These are phyloP conservation scores for Hippophae rhamnoides DNA, from an alignment of 306 rosid species.

Conservation along the genomic window DNA sequence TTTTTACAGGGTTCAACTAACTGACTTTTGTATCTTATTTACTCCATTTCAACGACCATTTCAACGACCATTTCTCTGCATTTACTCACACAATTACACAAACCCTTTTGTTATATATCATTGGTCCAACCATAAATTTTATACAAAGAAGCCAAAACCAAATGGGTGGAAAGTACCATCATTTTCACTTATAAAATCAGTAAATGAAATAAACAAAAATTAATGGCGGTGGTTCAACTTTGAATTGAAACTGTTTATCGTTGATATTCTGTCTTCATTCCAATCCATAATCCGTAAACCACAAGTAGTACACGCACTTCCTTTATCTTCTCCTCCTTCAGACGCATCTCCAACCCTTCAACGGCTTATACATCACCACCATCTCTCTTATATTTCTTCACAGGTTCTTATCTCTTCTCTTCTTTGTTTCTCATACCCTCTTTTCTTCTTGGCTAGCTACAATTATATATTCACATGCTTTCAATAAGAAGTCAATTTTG, in stretches of 20 bases:
- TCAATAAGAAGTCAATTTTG: not conserved
- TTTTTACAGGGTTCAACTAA: no score
- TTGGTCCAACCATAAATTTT: no score
- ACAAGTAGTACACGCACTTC: conserved; percentile 12
- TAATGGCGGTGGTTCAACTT: not conserved
- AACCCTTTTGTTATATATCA: no score
- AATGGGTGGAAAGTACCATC: no score
- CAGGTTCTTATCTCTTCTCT: conserved; percentile 5
- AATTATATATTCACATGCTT: not conserved
- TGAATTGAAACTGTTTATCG: not conserved
- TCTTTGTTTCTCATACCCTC: not conserved
- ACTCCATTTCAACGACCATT: no score
- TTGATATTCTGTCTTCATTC: not conserved
- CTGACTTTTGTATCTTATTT: no score
- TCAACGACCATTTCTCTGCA: no score
- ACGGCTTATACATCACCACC: conserved; percentile 8
- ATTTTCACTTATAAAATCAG: not conserved
- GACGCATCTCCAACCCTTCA: conserved; percentile 1
- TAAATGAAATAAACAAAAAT: not conserved
- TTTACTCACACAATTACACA: no score
- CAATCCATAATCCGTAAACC: not conserved
- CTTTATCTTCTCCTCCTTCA: conserved; percentile 1
- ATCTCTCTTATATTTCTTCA: not conserved
- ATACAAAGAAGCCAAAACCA: no score
- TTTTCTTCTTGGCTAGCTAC: not conserved